These are phyloP conservation scores for Apocynum venetum DNA, from an alignment of 257 asterid genomes.

Conservation along the genomic window DNA sequence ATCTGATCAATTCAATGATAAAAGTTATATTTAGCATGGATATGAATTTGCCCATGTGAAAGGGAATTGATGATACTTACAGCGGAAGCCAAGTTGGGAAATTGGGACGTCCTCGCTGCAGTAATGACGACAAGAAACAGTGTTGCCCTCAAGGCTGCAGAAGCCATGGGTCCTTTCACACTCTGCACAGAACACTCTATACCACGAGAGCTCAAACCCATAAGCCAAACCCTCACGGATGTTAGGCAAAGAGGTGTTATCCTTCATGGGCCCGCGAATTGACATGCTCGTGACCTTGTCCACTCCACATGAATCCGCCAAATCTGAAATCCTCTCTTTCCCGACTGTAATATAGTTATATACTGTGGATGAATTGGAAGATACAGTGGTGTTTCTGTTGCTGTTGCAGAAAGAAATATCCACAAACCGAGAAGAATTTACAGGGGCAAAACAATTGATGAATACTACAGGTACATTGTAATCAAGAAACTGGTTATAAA, in stretches of 20 bases:
- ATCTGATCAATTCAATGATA: not conserved
- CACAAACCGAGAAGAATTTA: constrained; percentile 31
- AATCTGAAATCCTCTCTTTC: constrained; percentile 21
- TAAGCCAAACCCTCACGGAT: constrained; percentile 32
- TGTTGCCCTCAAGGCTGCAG: constrained; percentile 16
- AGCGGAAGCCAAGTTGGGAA: constrained; percentile 25
- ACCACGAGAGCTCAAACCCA: constrained; percentile 46
- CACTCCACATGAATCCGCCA: constrained; percentile 42
- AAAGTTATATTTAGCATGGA: not conserved
- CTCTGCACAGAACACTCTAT: constrained; percentile 9
- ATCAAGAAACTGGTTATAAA: constrained; percentile 4
- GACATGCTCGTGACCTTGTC: constrained; percentile 26
- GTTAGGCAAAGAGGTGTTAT: constrained; percentile 19
- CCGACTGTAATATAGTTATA: constrained; percentile 31
- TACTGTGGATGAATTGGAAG: constrained; percentile 22
- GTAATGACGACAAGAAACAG: constrained; percentile 23
- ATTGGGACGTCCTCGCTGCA: constrained; percentile 40
- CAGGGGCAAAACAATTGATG: constrained; percentile 33
- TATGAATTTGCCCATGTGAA: not conserved
- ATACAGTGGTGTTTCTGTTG: constrained; percentile 9
- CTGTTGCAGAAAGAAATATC: constrained; percentile 37
- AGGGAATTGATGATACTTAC: constrained; percentile 22
- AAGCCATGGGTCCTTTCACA: constrained; percentile 17
- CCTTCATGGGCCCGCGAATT: constrained; percentile 13
- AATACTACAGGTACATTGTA: constrained; percentile 17